A percentile compares a stretch with the other conserved stretches of the same genome.
Evolutionary conservation across 257 asterid genomes (phyloP).

Genomic region (Fraxinus americana): DNA sequence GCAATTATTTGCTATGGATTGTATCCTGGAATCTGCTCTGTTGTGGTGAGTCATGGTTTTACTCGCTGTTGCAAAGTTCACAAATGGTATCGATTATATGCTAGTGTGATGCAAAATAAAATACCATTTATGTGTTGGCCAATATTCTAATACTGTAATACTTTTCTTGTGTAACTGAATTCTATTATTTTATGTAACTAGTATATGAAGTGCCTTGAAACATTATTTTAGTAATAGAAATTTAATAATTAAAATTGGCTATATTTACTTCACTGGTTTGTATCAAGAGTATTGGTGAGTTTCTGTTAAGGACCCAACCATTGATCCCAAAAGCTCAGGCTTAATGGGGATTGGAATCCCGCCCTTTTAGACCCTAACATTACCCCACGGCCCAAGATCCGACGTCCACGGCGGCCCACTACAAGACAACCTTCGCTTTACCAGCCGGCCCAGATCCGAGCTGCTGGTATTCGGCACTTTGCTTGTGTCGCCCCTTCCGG

Average conservation of each 20-base stretch:
- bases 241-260: slow-evolving; percentile 13
- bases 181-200: not conserved
- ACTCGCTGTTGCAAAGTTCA: slow-evolving; percentile 14
- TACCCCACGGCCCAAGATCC: too few species aligned
- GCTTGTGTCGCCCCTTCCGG: too few species aligned
- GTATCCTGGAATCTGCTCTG: slow-evolving; percentile 92
- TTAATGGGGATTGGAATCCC: too few species aligned
- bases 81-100: slow-evolving; percentile 12
- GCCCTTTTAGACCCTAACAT: too few species aligned
- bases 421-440: too few species aligned
- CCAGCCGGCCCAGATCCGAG: too few species aligned
- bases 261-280: slow-evolving; percentile 2
- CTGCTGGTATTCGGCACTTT: too few species aligned
- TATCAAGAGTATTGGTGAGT: slow-evolving; percentile 10
- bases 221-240: not conserved
- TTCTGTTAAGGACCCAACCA: too few species aligned
- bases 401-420: too few species aligned
- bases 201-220: not conserved
- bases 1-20: slow-evolving; percentile 85
- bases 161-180: not conserved
- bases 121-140: slow-evolving; percentile 8
- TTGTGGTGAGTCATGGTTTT: slow-evolving; percentile 64
- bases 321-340: too few species aligned
- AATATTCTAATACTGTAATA: not conserved
- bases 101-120: not conserved